Evolutionary conservation across 2,329 filamentous ascomycete species (phyloP), one percentile per base, ranked within the genome.

Genomic region (Microdochium bolleyi): DNA sequence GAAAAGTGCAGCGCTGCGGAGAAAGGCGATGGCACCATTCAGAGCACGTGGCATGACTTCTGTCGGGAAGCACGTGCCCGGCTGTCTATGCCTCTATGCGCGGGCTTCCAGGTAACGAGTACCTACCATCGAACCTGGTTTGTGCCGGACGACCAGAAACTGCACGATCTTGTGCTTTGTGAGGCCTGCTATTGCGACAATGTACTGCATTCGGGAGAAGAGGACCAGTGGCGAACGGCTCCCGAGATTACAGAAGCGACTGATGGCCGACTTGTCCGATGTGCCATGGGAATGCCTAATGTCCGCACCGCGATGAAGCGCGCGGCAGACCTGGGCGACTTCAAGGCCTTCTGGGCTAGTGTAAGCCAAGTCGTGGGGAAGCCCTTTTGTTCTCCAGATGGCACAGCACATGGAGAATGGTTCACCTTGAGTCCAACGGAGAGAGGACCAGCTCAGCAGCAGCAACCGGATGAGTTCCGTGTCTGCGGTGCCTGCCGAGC

Each of bases 181-280:
- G 59, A 57, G 5, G 62, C 67, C 1, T 74, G 72, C 54, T 72
- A 66, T 53, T 62, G 58, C 51, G 71, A 74, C 57, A 62, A 66
- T 19, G 60, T 73, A 21, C 51, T 62, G 27, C 60, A 58, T 37
- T 64, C 65, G 0, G 59, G 59, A 2, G 64, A 71, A 8, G 64
- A 64, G 14, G 48, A 50, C 27, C 62, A 56, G 50, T 67, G 53
- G 54, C 52, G 30, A 51, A 55, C 52, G 48, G 64, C 51, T n/a
- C 57, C 52, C 3, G 55, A 49, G 2, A 53, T 59, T 24, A 49
- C 53, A 19, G 41, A 51, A 7, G 32, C 48, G 1, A 3, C 37
- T 24, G 44, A 55, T 16, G 51, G 49, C 8, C 4, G n/a, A 16
- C 24, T 53, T 16, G 57, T 61, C 3, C 51, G 56, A 25, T 71